Base-by-base conservation (phyloP, 257 asterid species). In the Capsicum chinense region DNA sequence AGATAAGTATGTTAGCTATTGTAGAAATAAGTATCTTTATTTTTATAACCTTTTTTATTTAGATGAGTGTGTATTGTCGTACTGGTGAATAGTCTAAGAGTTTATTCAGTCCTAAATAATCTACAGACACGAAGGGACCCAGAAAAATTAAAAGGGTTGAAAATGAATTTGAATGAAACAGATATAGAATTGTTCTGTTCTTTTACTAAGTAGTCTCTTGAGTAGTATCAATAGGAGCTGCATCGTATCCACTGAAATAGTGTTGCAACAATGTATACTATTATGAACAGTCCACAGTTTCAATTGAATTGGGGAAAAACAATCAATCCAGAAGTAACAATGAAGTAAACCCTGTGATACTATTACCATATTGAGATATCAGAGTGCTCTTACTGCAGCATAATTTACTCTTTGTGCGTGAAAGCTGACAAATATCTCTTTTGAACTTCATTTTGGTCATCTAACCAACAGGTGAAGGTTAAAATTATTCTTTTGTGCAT, bases 401-500 rank as follows among this genome's bases (percentile, higher is more conserved):
- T 67, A 50, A 12, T 35, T 37, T 67, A 67, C 80, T 50, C 80
- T 47, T 0, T 10, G n/a, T 73, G 39, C 5, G n/a, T 47, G 80
- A 19, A 47, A 73, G 3, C 17, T 73, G 59, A 11, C 11, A n/a
- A 71, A 47, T n/a, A 19, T 73, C 17, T 11, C n/a, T 47, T n/a
- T 47, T 73, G 80, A 47, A 73, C 80, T 71, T 73, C 39, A 47
- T 73, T 39, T 47, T 47, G 39, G 80, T 73, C 79, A 17, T 69
- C 59, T n/a, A 47, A 73, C 80, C 80, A 47, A 58, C 59, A 10
- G n/a, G 80, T 11, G 58, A 70, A 70, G n/a, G 59, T 47, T 47
- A 10, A 71, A 47, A n/a, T 47, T 19, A 39, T 73, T 73, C 58
- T 5, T 26, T 5, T 0, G 9, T 70, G 6, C 42, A 47, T 47